Evolutionary conservation across 768 basidiomycete species (phyloP).

Genomic region (Asterophora lycoperdoides): DNA sequence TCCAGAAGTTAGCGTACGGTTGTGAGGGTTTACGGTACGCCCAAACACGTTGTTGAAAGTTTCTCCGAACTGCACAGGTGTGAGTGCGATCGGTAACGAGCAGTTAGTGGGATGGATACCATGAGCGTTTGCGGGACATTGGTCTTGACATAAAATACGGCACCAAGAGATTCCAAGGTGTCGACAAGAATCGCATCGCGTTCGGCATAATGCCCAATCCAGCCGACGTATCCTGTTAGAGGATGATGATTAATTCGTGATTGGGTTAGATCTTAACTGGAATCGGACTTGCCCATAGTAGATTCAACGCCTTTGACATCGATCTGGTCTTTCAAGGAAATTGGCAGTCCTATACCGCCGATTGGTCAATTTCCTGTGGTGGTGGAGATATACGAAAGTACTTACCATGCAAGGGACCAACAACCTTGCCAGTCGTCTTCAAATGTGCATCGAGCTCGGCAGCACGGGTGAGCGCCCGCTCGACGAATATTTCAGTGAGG

Average conservation of each 20-base stretch:
- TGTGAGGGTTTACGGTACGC: constrained; percentile 71
- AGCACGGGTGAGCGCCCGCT: constrained; percentile 62
- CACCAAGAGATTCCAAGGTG: constrained; percentile 63
- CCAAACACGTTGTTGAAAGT: constrained; percentile 79
- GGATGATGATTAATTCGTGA: not conserved
- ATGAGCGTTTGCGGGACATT: constrained; percentile 78
- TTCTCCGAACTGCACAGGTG: constrained; percentile 57
- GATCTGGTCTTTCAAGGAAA: constrained; percentile 75
- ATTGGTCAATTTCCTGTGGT: not conserved
- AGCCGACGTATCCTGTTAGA: constrained; percentile 62
- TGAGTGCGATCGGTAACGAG: not conserved
- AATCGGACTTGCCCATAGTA: constrained; percentile 47
- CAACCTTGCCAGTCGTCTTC: constrained; percentile 53
- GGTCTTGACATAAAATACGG: constrained; percentile 67
- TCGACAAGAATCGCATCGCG: constrained; percentile 61
- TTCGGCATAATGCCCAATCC: constrained; percentile 57
- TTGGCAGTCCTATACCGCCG: constrained; percentile 41
- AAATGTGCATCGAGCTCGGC: constrained; percentile 61
- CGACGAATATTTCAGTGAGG: constrained; percentile 79
- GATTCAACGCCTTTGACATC: constrained; percentile 65
- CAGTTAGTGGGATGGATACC: constrained; percentile 32
- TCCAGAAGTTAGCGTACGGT: constrained; percentile 65
- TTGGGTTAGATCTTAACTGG: too few species aligned
- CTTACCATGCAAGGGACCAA: constrained; percentile 70
- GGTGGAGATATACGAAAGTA: constrained; percentile 2